Base-by-base conservation (phyloP, 1,284 basidiomycete species). In the Moesziomyces globuligerus region DNA sequence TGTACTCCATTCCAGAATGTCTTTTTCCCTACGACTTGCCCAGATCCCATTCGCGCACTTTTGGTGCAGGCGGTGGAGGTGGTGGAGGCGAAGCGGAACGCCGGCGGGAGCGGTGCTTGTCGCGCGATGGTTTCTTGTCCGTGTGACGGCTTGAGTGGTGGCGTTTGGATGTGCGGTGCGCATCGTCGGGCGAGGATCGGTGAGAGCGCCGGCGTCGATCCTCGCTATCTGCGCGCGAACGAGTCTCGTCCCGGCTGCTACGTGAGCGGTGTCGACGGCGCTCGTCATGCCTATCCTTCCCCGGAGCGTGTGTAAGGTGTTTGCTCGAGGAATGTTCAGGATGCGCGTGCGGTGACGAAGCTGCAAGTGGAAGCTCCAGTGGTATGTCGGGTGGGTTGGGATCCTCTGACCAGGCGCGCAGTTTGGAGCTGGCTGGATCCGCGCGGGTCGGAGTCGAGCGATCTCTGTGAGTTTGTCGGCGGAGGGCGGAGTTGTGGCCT, bases 401-500 rank as follows among this genome's bases (percentile, higher is more conserved):
- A n/a, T n/a, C n/a, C n/a, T n/a, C n/a, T 7, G 43, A 58, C 60
- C 51, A 55, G 24, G 52, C 58, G 24, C 44, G 24, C 17, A 57
- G 24, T 23, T 41, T 54, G 8, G 46, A 48, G 34, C 26, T 24
- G 34, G 24, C 21, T 6, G 7, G n/a, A 26, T 24, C 51, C 23
- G 26, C 26, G 3, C n/a, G 38, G 15, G n/a, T 50, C 1, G 49
- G 24, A 21, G 25, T 37, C 15, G 26, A 18, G 7, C 13, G 24
- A 15, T 34, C 39, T 46, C 26, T 1, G 1, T 48, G 40, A 21
- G 10, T n/a, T 41, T 50, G 59, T 11, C 65, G 53, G 10, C 65
- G 29, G 20, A 76, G 32, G 5, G 48, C 52, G 20, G 57, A 41
- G 48, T 79, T 79, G 43, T 79, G 77, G 5, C 75, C 61, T 28